Evolutionary conservation across 1,284 basidiomycete genomes (phyloP).

Genomic region (Leucocoprinus gongylophorus): DNA sequence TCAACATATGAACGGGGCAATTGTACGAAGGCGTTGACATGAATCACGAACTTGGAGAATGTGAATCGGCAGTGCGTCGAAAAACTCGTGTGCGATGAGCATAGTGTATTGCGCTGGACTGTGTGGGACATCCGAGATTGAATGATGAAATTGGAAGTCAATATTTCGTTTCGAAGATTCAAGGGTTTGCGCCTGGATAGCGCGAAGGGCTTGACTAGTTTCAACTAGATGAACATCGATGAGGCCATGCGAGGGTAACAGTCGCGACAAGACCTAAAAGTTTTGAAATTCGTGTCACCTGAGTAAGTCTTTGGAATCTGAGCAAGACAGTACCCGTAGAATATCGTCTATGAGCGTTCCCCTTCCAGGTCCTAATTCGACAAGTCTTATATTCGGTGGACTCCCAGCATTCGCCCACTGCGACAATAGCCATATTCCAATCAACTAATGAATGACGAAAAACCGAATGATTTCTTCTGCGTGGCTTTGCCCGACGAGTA

Average conservation of each 20-base stretch:
- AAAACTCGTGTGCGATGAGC: slow-evolving; percentile 94
- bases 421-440: slow-evolving; percentile 81
- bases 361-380: slow-evolving; percentile 93
- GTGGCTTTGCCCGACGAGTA: not conserved
- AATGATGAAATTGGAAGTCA: slow-evolving; percentile 67
- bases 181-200: slow-evolving; percentile 59
- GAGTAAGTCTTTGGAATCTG: too few species aligned
- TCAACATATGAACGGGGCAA: not conserved
- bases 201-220: slow-evolving; percentile 63
- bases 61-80: slow-evolving; percentile 94
- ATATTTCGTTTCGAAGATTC: slow-evolving; percentile 24
- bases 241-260: slow-evolving; percentile 34
- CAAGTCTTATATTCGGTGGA: slow-evolving; percentile 55
- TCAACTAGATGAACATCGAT: slow-evolving; percentile 76
- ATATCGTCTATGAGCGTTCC: slow-evolving; percentile 92
- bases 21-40: not conserved
- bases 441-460: slow-evolving; percentile 45
- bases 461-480: slow-evolving; percentile 30
- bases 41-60: slow-evolving; percentile 66
- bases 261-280: slow-evolving; percentile 47
- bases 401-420: slow-evolving; percentile 64
- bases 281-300: not conserved
- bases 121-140: slow-evolving; percentile 58
- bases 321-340: too few species aligned
- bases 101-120: slow-evolving; percentile 69